Conservation (phyloP, 2,329 filamentous ascomycete species). For the Fusarium abutilonis region DNA sequence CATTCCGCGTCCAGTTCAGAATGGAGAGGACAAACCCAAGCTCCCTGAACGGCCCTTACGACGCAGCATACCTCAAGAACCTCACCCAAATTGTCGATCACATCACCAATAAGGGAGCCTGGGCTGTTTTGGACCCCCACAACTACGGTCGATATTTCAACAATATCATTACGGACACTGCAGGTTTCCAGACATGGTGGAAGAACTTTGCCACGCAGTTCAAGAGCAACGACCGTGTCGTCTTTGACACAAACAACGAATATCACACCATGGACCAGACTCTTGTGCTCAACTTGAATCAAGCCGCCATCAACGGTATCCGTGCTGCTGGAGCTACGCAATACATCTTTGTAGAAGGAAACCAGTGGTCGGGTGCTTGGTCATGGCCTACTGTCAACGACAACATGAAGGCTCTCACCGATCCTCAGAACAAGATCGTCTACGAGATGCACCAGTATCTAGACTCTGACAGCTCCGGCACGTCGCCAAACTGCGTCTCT, state of each 20-base stretch:
- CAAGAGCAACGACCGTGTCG: conserved; percentile 62
- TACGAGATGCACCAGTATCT: conserved; percentile 72
- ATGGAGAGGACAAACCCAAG: conserved; percentile 62
- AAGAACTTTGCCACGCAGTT: conserved; percentile 64
- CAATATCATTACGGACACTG: conserved; percentile 62
- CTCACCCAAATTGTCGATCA: conserved; percentile 48
- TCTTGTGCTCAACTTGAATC: conserved; percentile 69
- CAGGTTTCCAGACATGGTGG: conserved; percentile 67
- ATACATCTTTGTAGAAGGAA: conserved; percentile 67
- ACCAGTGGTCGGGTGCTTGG: conserved; percentile 65
- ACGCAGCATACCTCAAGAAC: conserved; percentile 53
- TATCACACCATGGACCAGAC: conserved; percentile 69
- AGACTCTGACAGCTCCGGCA: conserved; percentile 64
- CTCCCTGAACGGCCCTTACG: conserved; percentile 53
- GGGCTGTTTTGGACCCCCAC: conserved; percentile 68
- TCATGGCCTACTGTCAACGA: conserved; percentile 54
- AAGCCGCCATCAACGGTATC: conserved; percentile 71
- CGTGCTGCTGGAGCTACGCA: conserved; percentile 67
- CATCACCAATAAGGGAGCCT: conserved; percentile 56
- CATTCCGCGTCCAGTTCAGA: conserved; percentile 64
- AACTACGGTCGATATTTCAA: conserved; percentile 68
- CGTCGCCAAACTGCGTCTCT: conserved; percentile 58
- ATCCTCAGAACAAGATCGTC: conserved; percentile 61
- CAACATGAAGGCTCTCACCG: conserved; percentile 55
- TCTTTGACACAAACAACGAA: conserved; percentile 76